Base-by-base conservation (phyloP, 345 rosid species). In the Eucalyptus tenuipes region DNA sequence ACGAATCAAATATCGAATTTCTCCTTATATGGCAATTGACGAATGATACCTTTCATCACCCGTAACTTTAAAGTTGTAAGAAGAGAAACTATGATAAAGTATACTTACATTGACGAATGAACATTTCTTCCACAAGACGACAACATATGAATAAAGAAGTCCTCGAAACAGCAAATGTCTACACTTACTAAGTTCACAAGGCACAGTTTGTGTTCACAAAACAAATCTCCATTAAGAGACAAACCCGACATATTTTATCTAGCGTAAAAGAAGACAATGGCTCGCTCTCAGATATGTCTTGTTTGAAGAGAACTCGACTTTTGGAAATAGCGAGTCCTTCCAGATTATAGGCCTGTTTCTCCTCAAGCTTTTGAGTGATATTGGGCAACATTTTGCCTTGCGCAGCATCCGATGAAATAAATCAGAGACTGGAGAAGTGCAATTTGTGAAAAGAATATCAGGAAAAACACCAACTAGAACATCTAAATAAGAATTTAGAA, bases 351-450 rank as follows among this genome's bases (percentile, higher is more conserved):
- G 27, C 84, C 47, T 20, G 47, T 20, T 75, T 75, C 40, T 75
- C 42, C 82, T 94, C 94, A 95, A 90, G 91, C 90, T 91, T 96
- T 97, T 18, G 94, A 86, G 37, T 49, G 88, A 68, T 91, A 92
- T 81, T 89, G 82, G 12, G 94, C 89, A 61, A 96, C 99, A 88
- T 95, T 97, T 87, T 97, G 92, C 91, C 99, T 93, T 5, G 99
- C 99, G 49, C 98, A 97, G 93, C 99, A 97, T 85, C 99, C 99
- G 3, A 95, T 96, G n/a, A 95, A 94, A 94, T 97, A 97, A 64
- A 97, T 90, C 88, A 94, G 85, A 2, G 95, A 94, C 99, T 97
- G 96, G 61, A 86, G 79, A 71, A 79, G 49, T 16, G 40, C 45
- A 79, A 85, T 50, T 52, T 13, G 52, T 33, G 22, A 27, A 8